Conservation (phyloP, 1,139 yeast genomes). For the Spencermartinsiella ligniputridi region DNA sequence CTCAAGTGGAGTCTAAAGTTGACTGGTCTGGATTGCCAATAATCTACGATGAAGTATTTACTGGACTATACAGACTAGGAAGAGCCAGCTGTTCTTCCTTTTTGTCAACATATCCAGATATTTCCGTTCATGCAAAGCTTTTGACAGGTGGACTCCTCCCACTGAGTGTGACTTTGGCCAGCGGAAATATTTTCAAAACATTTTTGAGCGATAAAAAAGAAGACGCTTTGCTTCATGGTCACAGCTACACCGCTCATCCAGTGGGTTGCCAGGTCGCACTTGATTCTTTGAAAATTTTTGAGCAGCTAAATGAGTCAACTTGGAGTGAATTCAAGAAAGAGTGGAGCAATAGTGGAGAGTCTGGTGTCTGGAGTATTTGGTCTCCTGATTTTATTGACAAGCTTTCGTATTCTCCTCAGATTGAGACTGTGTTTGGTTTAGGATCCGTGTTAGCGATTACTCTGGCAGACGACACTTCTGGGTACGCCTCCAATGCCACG, state of each 20-base stretch:
- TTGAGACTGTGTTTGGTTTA: conserved; percentile 24
- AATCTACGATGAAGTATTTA: conserved; percentile 29
- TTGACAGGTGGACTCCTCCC: conserved; percentile 30
- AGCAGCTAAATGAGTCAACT: conserved; percentile 10
- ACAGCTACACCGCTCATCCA: conserved; percentile 31
- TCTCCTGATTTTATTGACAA: conserved; percentile 16
- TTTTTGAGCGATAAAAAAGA: conserved; percentile 23
- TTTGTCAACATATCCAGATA: conserved; percentile 25
- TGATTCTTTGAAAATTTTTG: conserved; percentile 19
- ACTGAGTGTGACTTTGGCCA: conserved; percentile 25
- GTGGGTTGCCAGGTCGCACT: conserved; percentile 30
- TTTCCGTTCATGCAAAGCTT: conserved; percentile 28
- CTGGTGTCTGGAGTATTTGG: conserved; percentile 23
- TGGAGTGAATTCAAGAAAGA: conserved; percentile 16
- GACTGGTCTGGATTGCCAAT: conserved; percentile 29
- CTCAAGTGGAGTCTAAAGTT: not conserved
- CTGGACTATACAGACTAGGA: conserved; percentile 30
- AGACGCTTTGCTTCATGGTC: conserved; percentile 31
- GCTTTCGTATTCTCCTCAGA: conserved; percentile 16
- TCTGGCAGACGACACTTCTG: conserved; percentile 18
- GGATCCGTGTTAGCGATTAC: conserved; percentile 27
- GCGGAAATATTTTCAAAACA: conserved; percentile 23
- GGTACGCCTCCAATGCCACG: conserved; percentile 20
- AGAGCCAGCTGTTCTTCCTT: conserved; percentile 20
- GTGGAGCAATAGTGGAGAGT: conserved; percentile 12